phyloP scores from a whole-genome alignment of 2,329 filamentous ascomycete genomes.

The Alternaria novae-zelandiae region DNA sequence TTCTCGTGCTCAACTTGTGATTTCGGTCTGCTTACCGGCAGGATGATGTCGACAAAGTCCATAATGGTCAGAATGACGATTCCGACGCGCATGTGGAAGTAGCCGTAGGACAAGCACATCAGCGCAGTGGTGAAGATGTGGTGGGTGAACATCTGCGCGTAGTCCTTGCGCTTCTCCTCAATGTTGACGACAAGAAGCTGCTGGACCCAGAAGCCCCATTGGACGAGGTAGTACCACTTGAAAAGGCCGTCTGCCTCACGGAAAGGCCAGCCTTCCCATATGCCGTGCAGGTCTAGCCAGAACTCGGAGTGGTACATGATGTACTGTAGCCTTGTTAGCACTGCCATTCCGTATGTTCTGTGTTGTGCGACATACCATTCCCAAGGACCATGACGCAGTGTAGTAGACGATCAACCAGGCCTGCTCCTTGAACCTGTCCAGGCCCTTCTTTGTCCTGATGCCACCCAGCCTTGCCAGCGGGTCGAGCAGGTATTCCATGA shows the following conservation, averaged over 20 bases:
- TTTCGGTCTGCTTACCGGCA: constrained; percentile 66
- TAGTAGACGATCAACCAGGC: constrained; percentile 91
- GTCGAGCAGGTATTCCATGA: constrained; percentile 85
- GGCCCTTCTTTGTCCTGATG: constrained; percentile 75
- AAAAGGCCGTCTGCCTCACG: constrained; percentile 75
- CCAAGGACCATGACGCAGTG: constrained; percentile 78
- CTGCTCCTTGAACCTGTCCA: constrained; percentile 90
- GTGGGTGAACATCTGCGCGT: constrained; percentile 94
- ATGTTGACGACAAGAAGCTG: constrained; percentile 94
- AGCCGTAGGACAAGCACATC: constrained; percentile 82
- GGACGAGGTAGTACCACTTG: constrained; percentile 89
- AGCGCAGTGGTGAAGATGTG: constrained; percentile 88
- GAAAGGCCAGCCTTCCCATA: constrained; percentile 87
- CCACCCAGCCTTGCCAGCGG: constrained; percentile 77
- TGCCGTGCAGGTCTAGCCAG: constrained; percentile 74
- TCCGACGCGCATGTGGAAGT: constrained; percentile 85
- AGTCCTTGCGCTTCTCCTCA: constrained; percentile 91
- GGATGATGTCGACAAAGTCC: constrained; percentile 88
- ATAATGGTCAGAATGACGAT: constrained; percentile 90
- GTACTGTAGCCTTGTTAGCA: constrained; percentile 63
- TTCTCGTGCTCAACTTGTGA: neutral
- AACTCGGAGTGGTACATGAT: constrained; percentile 79
- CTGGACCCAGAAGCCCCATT: constrained; percentile 93
- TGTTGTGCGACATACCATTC: constrained; percentile 67
- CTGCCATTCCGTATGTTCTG: neutral